Evolutionary conservation across 306 rosid genomes (phyloP).

Genomic region (Ormosia emarginata): DNA sequence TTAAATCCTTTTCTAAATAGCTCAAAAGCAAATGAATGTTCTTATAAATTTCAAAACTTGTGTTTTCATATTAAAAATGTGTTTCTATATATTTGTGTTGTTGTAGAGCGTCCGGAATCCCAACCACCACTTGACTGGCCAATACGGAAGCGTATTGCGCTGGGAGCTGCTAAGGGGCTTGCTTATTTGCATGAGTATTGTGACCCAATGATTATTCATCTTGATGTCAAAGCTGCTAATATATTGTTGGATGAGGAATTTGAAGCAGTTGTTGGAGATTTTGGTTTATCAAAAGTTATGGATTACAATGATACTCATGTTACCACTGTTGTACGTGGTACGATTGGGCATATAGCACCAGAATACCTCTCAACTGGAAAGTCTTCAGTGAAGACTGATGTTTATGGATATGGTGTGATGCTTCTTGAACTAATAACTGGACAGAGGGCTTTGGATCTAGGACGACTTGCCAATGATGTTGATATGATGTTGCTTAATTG

Average conservation of each 20-base stretch:
- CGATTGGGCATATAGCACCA: slow-evolving; percentile 24
- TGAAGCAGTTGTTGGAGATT: slow-evolving; percentile 30
- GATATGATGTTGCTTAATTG: slow-evolving; percentile 25
- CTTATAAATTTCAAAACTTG: background rate
- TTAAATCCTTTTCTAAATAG: background rate
- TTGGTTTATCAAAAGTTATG: slow-evolving; percentile 22
- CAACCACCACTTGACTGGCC: slow-evolving; percentile 1
- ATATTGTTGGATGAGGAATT: slow-evolving; percentile 17
- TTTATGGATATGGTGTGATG: slow-evolving; percentile 23
- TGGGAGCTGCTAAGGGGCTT: slow-evolving; percentile 25
- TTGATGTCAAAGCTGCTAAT: slow-evolving; percentile 23
- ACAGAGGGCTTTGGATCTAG: background rate
- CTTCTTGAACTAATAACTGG: slow-evolving; percentile 27
- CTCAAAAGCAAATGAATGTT: background rate
- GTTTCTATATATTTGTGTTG: background rate
- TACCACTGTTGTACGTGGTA: slow-evolving; percentile 17
- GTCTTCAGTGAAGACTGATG: slow-evolving; percentile 19
- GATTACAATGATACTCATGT: slow-evolving; percentile 12
- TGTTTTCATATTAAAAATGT: background rate
- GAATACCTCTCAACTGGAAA: slow-evolving; percentile 23
- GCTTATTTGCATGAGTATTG: slow-evolving; percentile 27
- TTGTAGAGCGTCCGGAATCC: background rate
- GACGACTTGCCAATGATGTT: slow-evolving; percentile 10
- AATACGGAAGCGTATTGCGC: background rate
- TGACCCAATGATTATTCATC: slow-evolving; percentile 15